Percentiles rank a stretch among this genome's conserved stretches.
Conservation (phyloP, 495 filamentous ascomycete genomes). For the Xylaria bambusicola region DNA sequence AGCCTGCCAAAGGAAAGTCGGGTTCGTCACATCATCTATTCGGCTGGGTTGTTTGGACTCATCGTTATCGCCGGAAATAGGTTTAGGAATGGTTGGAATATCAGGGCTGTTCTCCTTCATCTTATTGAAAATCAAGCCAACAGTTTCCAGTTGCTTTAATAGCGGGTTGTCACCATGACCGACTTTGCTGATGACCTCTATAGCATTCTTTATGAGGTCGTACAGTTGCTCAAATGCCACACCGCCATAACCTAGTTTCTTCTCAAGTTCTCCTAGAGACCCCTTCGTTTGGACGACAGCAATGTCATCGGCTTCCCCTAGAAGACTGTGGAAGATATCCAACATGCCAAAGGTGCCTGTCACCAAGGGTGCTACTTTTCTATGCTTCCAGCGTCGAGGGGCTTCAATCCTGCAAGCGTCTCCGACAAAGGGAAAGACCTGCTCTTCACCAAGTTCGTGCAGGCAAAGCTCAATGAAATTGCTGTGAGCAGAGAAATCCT, state of each 20-base stretch:
- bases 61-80: neutral
- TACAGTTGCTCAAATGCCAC: conserved; percentile 48
- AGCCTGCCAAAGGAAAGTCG: conserved; percentile 13
- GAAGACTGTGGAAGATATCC: conserved; percentile 76
- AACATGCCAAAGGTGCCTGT: conserved; percentile 79
- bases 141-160: conserved; percentile 10
- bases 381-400: conserved; percentile 55
- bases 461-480: conserved; percentile 73
- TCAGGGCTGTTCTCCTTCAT: conserved; percentile 2
- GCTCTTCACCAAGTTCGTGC: conserved; percentile 66
- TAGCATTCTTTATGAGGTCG: conserved; percentile 54
- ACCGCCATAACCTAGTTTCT: conserved; percentile 58
- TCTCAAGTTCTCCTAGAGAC: conserved; percentile 67
- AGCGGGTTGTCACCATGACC: conserved; percentile 48
- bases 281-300: conserved; percentile 60
- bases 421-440: conserved; percentile 74
- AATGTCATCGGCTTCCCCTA: conserved; percentile 73
- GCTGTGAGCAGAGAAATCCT: conserved; percentile 74
- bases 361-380: conserved; percentile 63
- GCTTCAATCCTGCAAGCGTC: conserved; percentile 57
- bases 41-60: conserved; percentile 50
- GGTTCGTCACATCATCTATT: conserved; percentile 46
- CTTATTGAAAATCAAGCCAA: conserved; percentile 13
- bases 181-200: conserved; percentile 64
- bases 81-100: conserved; percentile 48